Evolutionary conservation across 148 eudicot species (phyloP), one percentile per base, ranked within the genome.

Genomic region (Rhododendron kiyosumense): DNA sequence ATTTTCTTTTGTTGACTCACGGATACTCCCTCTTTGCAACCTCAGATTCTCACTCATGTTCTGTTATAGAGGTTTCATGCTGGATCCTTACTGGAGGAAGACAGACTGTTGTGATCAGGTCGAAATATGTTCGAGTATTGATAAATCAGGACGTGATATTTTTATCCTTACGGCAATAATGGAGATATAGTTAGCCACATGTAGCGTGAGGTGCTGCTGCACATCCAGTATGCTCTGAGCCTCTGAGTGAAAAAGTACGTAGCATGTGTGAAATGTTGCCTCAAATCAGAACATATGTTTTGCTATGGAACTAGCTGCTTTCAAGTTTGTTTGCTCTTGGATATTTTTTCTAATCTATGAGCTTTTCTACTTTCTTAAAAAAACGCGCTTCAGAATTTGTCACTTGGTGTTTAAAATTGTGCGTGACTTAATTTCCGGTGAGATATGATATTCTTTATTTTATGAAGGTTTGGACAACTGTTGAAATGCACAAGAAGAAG

Each of bases 101-200:
- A 43, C 99, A 96, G 91, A 95, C 99, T 86, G 98, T 98, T 88
- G 98, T 96, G 79, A 96, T 96, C 86, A 94, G 99, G 86, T 94
- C 95, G 84, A 95, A 89, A 85, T 96, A 96, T 91, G 99, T 96
- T 32, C 93, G 94, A 88, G 98, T 96, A 73, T 87, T 96, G 83
- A 89, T 95, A 79, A 93, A 95, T 89, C 99, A 96, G 83, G 99
- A 96, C 87, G 95, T 96, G 98, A 96, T 96, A 95, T 88, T 96
- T 96, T 89, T 96, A 95, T 88, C 95, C 99, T 7, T 96, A 96
- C 63, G 99, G 99, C 52, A 96, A 96, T 79, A 96, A 96, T 86
- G 99, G 99, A 84, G 99, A 96, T 88, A 96, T 96, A 88, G 99
- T 96, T 84, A 96, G 99, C 92, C 99, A 96, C 89, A 98, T 96